These are phyloP conservation scores for Populus hybrid DNA, from an alignment of 441 rosid genomes.

Conservation along the genomic window DNA sequence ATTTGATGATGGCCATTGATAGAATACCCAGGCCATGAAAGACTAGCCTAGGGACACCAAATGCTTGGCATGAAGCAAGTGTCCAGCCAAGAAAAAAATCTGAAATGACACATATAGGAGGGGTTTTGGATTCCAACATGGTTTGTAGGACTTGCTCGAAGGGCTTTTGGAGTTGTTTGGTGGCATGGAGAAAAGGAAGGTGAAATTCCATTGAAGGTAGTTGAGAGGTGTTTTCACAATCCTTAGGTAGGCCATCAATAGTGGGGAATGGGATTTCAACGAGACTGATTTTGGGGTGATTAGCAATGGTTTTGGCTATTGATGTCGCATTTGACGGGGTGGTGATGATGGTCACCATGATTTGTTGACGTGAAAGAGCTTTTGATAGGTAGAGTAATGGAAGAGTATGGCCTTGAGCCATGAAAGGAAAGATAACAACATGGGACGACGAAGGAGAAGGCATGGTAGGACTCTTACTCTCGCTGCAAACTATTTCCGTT, in stretches of 20 bases:
- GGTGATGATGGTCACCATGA: neutral
- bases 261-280: neutral
- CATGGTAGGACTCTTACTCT: neutral
- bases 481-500: neutral
- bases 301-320: neutral
- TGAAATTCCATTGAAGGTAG: neutral
- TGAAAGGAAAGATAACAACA: slow-evolving; percentile 35
- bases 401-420: slow-evolving; percentile 43
- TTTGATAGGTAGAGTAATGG: slow-evolving; percentile 14
- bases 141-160: neutral
- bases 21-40: slow-evolving; percentile 36
- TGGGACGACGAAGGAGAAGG: neutral
- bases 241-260: neutral
- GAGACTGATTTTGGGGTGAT: neutral
- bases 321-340: neutral
- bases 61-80: slow-evolving; percentile 22
- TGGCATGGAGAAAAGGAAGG: neutral
- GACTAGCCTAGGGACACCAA: slow-evolving; percentile 31
- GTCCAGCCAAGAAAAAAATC: slow-evolving; percentile 39
- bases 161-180: neutral
- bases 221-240: neutral
- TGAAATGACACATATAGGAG: neutral
- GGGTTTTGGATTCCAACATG: neutral
- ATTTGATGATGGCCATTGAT: slow-evolving; percentile 19
- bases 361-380: neutral